Base-by-base conservation (phyloP, 2,329 filamentous ascomycete genomes). In the Periglandula ipomoeae region DNA sequence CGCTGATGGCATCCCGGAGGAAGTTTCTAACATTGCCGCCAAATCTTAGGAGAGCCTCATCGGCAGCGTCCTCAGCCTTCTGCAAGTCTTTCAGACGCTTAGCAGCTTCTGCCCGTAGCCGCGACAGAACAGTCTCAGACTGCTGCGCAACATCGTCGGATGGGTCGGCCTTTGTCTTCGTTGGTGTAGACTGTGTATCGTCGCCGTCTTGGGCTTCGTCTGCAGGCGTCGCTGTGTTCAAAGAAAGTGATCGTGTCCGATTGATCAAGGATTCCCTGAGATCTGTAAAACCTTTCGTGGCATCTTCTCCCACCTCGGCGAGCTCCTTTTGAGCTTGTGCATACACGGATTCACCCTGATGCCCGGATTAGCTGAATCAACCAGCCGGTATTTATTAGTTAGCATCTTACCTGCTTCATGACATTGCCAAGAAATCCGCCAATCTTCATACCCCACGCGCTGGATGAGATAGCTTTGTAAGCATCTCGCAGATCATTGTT, bases 401-500 rank as follows among this genome's bases (percentile, higher is more conserved):
- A 41, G 23, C 9, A 5, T 39, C 42, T 47, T 69, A 87, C 85
- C 81, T 95, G 90, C 70, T 95, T 95, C 63, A 89, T 87, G n/a
- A 95, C 90, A 59, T 78, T 91, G 42, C 87, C 87, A 62, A 95
- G 84, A 64, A 95, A 87, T 6, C 89, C 91, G 32, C 93, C 91
- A 27, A 98, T 81, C 58, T 79, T 82, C 20, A 85, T 82, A 40
- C 91, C 93, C 93, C 93, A 98, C 10, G 89, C 87, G 59, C 89
- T 95, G 56, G 82, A 81, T 3, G 89, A 91, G 62, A 98, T 87
- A 22, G 90, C 90, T 62, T 89, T 89, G 74, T 97, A 96, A 6
- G 91, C 93, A 68, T 96, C 89, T 68, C 95, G 89, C 54, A 98
- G 78, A 61, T 98, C 93, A 57, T 81, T 78, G 63, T 94, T 94